phyloP scores from a whole-genome alignment of 768 basidiomycete species.

The Tricholoma hemisulphureum region DNA sequence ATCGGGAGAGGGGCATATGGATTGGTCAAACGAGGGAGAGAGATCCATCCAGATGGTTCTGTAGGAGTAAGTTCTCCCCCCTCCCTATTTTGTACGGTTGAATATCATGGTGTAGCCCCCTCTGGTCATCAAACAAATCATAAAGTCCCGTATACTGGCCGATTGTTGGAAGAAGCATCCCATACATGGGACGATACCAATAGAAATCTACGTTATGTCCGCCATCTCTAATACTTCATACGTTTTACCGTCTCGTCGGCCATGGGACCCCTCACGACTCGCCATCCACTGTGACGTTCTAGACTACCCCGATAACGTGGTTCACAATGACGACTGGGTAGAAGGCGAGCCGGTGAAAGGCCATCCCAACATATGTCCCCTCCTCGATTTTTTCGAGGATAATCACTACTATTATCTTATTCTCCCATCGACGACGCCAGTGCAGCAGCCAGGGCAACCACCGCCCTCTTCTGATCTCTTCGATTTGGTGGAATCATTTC shows the following conservation, averaged over 20 bases:
- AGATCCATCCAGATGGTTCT: conserved; percentile 69
- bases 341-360: conserved; percentile 75
- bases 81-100: conserved; percentile 15
- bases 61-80: conserved; percentile 66
- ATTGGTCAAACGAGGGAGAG: conserved; percentile 85
- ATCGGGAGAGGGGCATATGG: conserved; percentile 96
- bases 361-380: conserved; percentile 92
- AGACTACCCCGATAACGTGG: conserved; percentile 14
- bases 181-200: conserved; percentile 92
- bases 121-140: conserved; percentile 95
- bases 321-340: conserved; percentile 51
- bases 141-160: conserved; percentile 96
- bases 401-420: conserved; percentile 94
- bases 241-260: conserved; percentile 70
- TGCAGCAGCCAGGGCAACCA: conserved; percentile 49
- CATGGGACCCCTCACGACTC: conserved; percentile 78
- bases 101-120: conserved; percentile 57
- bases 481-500: conserved; percentile 89
- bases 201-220: conserved; percentile 96
- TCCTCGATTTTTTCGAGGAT: conserved; percentile 97
- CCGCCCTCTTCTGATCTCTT: conserved; percentile 82
- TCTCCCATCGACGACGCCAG: conserved; percentile 72
- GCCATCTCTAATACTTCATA: conserved; percentile 81
- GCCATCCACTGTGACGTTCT: conserved; percentile 18
- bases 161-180: conserved; percentile 99